Evolutionary conservation across 371 early-diverging fungal species (phyloP).

Genomic region (Synchytrium microbalum): DNA sequence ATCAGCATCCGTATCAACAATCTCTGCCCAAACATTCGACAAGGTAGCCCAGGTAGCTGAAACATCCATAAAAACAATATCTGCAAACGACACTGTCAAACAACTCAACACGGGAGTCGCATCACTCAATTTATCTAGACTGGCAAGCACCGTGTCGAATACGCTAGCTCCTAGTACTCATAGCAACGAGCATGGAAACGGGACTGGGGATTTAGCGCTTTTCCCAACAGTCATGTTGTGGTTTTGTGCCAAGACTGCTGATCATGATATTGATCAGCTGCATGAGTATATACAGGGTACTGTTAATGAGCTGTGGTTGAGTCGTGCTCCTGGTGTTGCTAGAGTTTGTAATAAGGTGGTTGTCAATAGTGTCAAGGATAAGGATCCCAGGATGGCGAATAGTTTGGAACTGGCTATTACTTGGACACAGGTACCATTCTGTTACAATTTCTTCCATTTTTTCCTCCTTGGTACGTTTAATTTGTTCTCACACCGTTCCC

Average conservation of each 20-base stretch:
- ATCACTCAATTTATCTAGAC: neutral
- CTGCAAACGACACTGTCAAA: neutral
- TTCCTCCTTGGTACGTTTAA: neutral
- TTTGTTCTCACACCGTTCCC: neutral
- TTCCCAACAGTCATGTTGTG: conserved; percentile 21
- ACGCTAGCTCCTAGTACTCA: conserved; percentile 10
- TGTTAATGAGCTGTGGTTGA: conserved; percentile 22
- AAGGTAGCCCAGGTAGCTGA: neutral
- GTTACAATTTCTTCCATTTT: too few species aligned
- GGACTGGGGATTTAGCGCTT: too few species aligned
- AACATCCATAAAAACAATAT: neutral
- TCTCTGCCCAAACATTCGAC: too few species aligned
- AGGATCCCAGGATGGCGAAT: conserved; percentile 8
- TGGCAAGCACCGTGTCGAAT: neutral
- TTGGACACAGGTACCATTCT: conserved; percentile 10
- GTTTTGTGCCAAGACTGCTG: conserved; percentile 17
- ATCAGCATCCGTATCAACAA: neutral
- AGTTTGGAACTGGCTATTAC: conserved; percentile 11
- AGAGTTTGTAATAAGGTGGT: conserved; percentile 18
- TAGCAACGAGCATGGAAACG: too few species aligned
- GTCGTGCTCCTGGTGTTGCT: neutral
- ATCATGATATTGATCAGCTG: conserved; percentile 16
- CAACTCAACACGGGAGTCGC: neutral
- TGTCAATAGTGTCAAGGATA: conserved; percentile 23
- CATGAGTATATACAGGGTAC: conserved; percentile 26